Evolutionary conservation across 2,329 filamentous ascomycete species (phyloP).

Genomic region (Ophiostoma quercus): DNA sequence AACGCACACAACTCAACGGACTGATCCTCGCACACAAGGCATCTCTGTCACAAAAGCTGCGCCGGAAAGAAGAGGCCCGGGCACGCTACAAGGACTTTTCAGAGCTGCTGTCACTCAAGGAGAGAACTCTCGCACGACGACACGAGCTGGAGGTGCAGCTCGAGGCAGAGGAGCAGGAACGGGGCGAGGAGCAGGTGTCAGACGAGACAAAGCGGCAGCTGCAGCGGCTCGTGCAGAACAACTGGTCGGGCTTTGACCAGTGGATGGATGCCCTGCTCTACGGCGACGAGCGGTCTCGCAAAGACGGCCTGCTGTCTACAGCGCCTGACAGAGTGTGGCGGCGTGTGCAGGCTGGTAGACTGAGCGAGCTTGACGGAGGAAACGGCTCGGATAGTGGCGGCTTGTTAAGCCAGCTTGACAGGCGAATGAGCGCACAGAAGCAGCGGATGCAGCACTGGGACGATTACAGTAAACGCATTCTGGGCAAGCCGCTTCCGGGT

Average conservation of each 20-base stretch:
- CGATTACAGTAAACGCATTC: constrained; percentile 52
- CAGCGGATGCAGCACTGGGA: constrained; percentile 69
- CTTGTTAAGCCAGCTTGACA: constrained; percentile 66
- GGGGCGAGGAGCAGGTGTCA: constrained; percentile 30
- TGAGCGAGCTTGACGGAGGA: constrained; percentile 51
- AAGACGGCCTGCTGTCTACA: constrained; percentile 59
- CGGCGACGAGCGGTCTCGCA: constrained; percentile 51
- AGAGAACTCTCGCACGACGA: constrained; percentile 51
- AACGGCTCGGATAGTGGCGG: constrained; percentile 36
- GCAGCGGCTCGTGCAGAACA: constrained; percentile 58
- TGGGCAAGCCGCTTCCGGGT: constrained; percentile 31
- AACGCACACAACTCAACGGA: constrained; percentile 53
- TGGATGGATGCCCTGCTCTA: constrained; percentile 68
- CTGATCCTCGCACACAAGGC: constrained; percentile 69
- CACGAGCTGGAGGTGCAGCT: constrained; percentile 40
- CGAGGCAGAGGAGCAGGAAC: not conserved
- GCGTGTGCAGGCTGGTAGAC: constrained; percentile 54
- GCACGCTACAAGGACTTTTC: constrained; percentile 59
- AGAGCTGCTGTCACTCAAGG: constrained; percentile 58
- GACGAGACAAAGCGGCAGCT: constrained; percentile 34
- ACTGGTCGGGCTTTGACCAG: constrained; percentile 72
- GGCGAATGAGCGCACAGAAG: constrained; percentile 60
- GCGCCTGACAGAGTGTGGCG: constrained; percentile 69
- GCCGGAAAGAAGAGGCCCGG: constrained; percentile 55
- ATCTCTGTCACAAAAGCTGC: constrained; percentile 56